phyloP scores from a whole-genome alignment of 176 grass and related monocot species.

The Pontederia paniculata region DNA sequence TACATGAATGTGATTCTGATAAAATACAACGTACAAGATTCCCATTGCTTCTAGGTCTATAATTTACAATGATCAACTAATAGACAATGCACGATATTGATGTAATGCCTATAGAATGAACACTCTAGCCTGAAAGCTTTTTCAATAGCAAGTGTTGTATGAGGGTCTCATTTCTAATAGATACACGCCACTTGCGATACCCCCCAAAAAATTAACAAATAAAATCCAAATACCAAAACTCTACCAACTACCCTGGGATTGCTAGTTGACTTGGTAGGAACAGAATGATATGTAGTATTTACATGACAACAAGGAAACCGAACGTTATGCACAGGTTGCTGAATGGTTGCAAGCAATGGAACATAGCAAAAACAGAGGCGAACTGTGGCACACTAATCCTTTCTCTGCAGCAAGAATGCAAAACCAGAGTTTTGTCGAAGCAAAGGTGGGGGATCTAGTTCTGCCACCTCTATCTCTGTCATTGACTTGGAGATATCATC shows the following conservation, averaged over 20 bases:
- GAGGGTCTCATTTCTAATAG: background rate
- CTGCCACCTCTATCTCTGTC: slow-evolving; percentile 50
- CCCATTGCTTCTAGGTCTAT: no score
- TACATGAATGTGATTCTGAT: no score
- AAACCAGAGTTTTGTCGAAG: slow-evolving; percentile 71
- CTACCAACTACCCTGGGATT: slow-evolving; percentile 36
- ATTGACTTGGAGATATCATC: slow-evolving; percentile 81
- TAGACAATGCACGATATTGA: no score
- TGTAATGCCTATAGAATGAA: no score
- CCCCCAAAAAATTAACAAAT: slow-evolving; percentile 42
- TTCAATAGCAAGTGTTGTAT: background rate
- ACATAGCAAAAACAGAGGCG: background rate
- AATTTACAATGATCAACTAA: no score
- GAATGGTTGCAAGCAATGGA: slow-evolving; percentile 4
- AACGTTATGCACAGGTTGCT: slow-evolving; percentile 36
- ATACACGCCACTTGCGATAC: background rate
- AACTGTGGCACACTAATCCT: slow-evolving; percentile 26
- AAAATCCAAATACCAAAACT: slow-evolving; percentile 31
- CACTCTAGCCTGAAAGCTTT: background rate
- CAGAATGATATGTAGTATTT: slow-evolving; percentile 41
- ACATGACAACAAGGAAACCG: slow-evolving; percentile 26
- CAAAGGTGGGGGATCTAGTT: slow-evolving; percentile 49
- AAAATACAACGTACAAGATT: no score
- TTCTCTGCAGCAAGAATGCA: slow-evolving; percentile 85
- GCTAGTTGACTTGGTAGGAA: slow-evolving; percentile 30